Base-by-base conservation (phyloP, 352 stramenopile species). In the Phytophthora meadii region DNA sequence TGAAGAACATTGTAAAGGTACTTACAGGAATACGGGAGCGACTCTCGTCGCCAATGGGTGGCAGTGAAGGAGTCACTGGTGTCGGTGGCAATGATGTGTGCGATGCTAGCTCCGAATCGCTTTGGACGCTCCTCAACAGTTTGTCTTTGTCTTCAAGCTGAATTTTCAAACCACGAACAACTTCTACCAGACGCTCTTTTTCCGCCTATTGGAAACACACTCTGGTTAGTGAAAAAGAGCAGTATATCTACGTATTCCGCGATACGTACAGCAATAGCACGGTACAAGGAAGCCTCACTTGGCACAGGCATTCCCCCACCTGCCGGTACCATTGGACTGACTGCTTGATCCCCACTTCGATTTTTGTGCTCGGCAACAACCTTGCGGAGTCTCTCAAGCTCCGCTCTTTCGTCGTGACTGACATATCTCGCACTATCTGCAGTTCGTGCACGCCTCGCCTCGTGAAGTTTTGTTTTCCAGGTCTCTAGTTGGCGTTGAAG, bases 401-500 rank as follows among this genome's bases (percentile, higher is more conserved):
- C 83, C 5, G 64, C 56, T 47, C 71, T 58, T 8, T 86, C 81
- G 1, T 86, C 70, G 47, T 75, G 76, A 17, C 27, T 70, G 11
- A 24, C 34, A 52, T 12, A 44, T 3, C 61, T 76, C 2, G 39
- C 44, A 22, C 72, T 80, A 37, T 93, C 82, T 11, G 84, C 82
- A n/a, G 81, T 91, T n/a, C 84, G 76, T 22, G 72, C 82, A n/a
- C 85, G 76, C 39, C 86, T 90, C 19, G 65, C 70, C 11, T 90
- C 73, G 36, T 88, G 61, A 5, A 80, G 47, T 34, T 81, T 92
- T 12, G 48, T 40, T 46, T 86, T 90, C 80, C 72, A 91, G 14
- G 70, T 76, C 61, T 81, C 84, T 3, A 94, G 67, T 62, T 96
- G 84, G 9, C 68, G 58, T 54, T 94, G 86, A 51, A 95, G 60